phyloP scores from a whole-genome alignment of 2,329 filamentous ascomycete species.

The Raffaelea deltoideospora region DNA sequence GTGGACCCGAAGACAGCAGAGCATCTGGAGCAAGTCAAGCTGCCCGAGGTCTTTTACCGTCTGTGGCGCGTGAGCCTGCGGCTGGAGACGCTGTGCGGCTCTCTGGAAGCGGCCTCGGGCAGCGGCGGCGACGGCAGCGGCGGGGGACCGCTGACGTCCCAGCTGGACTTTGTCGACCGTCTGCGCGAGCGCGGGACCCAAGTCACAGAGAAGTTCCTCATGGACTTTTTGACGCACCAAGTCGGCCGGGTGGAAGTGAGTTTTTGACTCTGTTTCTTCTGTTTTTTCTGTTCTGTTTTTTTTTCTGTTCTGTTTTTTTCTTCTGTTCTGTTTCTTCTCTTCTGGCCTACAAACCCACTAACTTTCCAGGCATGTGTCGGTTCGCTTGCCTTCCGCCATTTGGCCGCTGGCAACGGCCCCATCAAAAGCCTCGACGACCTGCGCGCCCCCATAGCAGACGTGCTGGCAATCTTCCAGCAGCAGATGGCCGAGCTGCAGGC shows the following conservation, averaged over 20 bases:
- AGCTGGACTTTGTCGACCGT: slow-evolving; percentile 65
- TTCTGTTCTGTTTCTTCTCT: neutral
- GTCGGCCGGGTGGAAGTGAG: slow-evolving; percentile 89
- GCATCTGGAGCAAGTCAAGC: slow-evolving; percentile 1
- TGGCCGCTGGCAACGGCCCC: slow-evolving; percentile 52
- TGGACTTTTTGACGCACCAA: slow-evolving; percentile 88
- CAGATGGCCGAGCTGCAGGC: slow-evolving; percentile 49
- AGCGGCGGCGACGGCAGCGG: slow-evolving; percentile 53
- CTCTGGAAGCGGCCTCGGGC: slow-evolving; percentile 56
- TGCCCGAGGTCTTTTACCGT: slow-evolving; percentile 64
- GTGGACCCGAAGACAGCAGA: slow-evolving; percentile 2
- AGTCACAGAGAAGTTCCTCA: slow-evolving; percentile 72
- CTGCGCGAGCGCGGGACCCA: slow-evolving; percentile 57
- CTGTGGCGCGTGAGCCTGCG: slow-evolving; percentile 81
- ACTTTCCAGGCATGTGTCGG: slow-evolving; percentile 75
- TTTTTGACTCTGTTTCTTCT: slow-evolving; percentile 8
- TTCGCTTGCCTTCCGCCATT: slow-evolving; percentile 63
- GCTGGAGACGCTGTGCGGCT: slow-evolving; percentile 84
- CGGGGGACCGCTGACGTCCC: slow-evolving; percentile 66
- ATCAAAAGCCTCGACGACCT: slow-evolving; percentile 54
- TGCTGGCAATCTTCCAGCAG: slow-evolving; percentile 46
- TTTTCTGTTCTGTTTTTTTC: neutral
- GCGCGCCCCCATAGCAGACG: slow-evolving; percentile 59
- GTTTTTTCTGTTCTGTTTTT: neutral
- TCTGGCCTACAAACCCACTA: neutral